Base-by-base conservation (phyloP, 108 stramenopile species). In the Fistulifera pelliculosa region DNA sequence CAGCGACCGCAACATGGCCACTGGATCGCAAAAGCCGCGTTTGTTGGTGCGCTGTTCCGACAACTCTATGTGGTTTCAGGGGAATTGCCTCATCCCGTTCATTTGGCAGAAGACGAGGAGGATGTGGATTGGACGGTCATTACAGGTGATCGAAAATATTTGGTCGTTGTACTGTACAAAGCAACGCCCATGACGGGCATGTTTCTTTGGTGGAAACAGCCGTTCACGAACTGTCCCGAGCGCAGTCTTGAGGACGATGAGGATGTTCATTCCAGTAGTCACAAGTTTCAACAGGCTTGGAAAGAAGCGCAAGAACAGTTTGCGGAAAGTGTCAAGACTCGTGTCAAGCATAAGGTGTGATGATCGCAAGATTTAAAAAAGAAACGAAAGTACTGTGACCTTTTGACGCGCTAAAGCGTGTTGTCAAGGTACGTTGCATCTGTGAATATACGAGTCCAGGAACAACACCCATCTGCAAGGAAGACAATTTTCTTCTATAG, bases 121-220 rank as follows among this genome's bases (percentile, higher is more conserved):
- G 22, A 23, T n/a, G 50, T 69, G 15, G 75, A 77, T 47, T 77
- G 75, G 75, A 41, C 56, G 24, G 28, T 72, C 0, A 60, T 64
- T 18, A 17, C 19, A 5, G 14, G 27, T 49, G 25, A 38, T 1
- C 38, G 56, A 38, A 45, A 21, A 45, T 75, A 41, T 54, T 26
- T 75, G 2, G 11, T 31, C 24, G 16, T 78, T 7, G 67, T 69
- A 2, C 24, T 78, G 38, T 48, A 55, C 49, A 78, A 78, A 57
- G 77, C 77, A 10, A 65, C 67, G 42, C 77, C 77, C 0, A 78
- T 78, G 73, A 31, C 59, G n/a, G 73, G 69, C n/a, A 15, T 78
- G 27, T 64, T 53, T 17, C n/a, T 74, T 27, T 71, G 73, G 70
- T 78, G 77, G 77, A 66, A 66, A 35, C 57, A 69, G 1, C 77